These are phyloP conservation scores for Peronospora belbahrii DNA, from an alignment of 352 stramenopile genomes.

Conservation along the genomic window DNA sequence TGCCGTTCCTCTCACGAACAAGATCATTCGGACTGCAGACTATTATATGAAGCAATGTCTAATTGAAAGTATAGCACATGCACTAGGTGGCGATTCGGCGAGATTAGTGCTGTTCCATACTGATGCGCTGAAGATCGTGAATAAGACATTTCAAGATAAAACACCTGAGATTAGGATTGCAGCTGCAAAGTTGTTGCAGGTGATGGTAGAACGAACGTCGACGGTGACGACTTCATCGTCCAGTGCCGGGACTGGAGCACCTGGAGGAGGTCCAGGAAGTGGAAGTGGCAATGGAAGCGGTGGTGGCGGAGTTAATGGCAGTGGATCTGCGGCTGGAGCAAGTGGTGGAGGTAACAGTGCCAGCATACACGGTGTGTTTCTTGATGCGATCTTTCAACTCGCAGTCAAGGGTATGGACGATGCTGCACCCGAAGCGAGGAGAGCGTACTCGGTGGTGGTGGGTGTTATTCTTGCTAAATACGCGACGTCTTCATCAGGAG, in stretches of 20 bases:
- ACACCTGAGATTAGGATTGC: slow-evolving; percentile 59
- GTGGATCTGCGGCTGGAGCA: slow-evolving; percentile 5
- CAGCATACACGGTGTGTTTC: slow-evolving; percentile 29
- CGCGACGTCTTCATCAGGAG: slow-evolving; percentile 34
- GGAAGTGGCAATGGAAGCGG: slow-evolving; percentile 19
- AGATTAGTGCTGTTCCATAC: slow-evolving; percentile 39
- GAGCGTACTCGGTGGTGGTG: slow-evolving; percentile 56
- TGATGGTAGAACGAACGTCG: slow-evolving; percentile 49
- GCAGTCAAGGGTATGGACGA: slow-evolving; percentile 78
- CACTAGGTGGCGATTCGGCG: slow-evolving; percentile 36
- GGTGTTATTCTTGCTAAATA: slow-evolving; percentile 77
- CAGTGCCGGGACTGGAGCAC: slow-evolving; percentile 6
- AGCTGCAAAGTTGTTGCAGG: slow-evolving; percentile 49
- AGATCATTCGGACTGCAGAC: slow-evolving; percentile 50
- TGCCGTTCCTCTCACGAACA: slow-evolving; percentile 52
- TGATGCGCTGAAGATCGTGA: slow-evolving; percentile 69
- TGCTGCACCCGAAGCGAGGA: slow-evolving; percentile 44
- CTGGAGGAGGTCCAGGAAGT: slow-evolving; percentile 6
- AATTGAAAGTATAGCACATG: slow-evolving; percentile 53
- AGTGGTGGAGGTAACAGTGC: slow-evolving; percentile 16
- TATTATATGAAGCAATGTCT: slow-evolving; percentile 78
- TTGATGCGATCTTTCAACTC: slow-evolving; percentile 66
- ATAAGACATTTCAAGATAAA: slow-evolving; percentile 70
- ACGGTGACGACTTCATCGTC: slow-evolving; percentile 9
- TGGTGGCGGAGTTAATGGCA: slow-evolving; percentile 9